Evolutionary conservation across 2,329 filamentous ascomycete species (phyloP), one percentile per base, ranked within the genome.

Genomic region (Microdochium bolleyi): DNA sequence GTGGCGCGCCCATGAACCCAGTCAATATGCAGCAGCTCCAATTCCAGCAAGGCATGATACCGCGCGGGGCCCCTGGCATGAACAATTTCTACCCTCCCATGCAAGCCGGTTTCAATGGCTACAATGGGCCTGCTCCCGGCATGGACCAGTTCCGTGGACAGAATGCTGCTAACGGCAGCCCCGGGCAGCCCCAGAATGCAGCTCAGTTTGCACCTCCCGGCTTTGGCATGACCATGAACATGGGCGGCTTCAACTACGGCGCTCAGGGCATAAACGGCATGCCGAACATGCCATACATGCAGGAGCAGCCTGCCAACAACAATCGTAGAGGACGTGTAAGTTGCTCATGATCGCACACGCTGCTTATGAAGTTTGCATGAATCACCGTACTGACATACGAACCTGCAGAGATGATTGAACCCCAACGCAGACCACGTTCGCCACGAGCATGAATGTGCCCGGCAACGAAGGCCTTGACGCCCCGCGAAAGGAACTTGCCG

Each of bases 31-130:
- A 80, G 61, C 79, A 78, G 58, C 63, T 83, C 58, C 79, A 82
- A 56, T 84, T 80, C 61, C 80, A 83, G 63, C 81, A 83, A 62
- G 73, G 64, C 60, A 74, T 84, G 70, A 73, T 84, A 65, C 72
- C 73, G 49, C 74, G 81, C 19, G 75, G 72, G 9, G 68, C 70
- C 2, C 77, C 79, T 13, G 76, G 76, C 10, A 76, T 83, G 70
- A 77, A 73, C 62, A 81, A 77, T 63, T 83, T 74, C 65, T 85
- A 77, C 61, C 74, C 78, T 3, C 64, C 70, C 8, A 77, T 84
- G 73, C 80, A 78, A 62, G 70, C 75, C 37, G 77, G 77, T 0
- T 83, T 77, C 60, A 73, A 70, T n/a, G 73, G 70, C n/a, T 84
- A 77, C 60, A 74, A 70, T 57, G 72, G 67, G 53, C 62, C 74